A percentile compares a stretch with the other conserved stretches of the same genome.
Evolutionary conservation across 257 asterid species (phyloP).

Genomic region (Paulownia fortunei): DNA sequence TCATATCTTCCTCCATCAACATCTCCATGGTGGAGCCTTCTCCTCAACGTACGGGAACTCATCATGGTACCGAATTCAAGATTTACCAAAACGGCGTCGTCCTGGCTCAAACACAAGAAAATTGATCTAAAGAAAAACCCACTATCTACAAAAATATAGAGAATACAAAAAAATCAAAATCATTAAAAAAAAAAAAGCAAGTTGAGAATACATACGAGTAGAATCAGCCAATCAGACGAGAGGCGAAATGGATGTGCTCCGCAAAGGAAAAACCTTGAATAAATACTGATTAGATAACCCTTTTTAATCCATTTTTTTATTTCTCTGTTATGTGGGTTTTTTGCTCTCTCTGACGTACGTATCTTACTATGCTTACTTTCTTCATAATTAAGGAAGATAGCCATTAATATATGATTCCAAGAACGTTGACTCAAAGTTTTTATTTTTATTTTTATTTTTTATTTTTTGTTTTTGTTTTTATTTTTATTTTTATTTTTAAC

Average conservation of each 20-base stretch:
- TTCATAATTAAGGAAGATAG: conserved; percentile 32
- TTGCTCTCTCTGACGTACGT: conserved; percentile 19
- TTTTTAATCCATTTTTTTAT: neutral
- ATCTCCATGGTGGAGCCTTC: conserved; percentile 83
- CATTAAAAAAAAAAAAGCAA: neutral
- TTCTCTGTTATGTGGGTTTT: neutral
- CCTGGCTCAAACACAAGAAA: conserved; percentile 12
- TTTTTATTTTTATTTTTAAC: no score
- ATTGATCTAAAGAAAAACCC: conserved; percentile 4
- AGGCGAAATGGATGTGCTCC: no score
- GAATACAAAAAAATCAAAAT: neutral
- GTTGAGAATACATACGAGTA: neutral
- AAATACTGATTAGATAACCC: conserved; percentile 25
- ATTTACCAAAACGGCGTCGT: conserved; percentile 20
- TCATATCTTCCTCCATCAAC: conserved; percentile 67
- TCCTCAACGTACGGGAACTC: conserved; percentile 78
- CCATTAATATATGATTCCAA: conserved; percentile 14
- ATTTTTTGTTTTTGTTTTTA: no score
- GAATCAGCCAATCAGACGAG: conserved; percentile 5
- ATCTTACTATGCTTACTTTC: conserved; percentile 26
- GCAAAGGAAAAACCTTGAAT: conserved; percentile 10
- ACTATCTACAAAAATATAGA: neutral
- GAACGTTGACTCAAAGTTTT: conserved; percentile 16
- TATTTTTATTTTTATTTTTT: neutral
- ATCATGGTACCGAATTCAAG: conserved; percentile 43